Conservation (phyloP, 148 eudicot species). For the Arbutus unedo region DNA sequence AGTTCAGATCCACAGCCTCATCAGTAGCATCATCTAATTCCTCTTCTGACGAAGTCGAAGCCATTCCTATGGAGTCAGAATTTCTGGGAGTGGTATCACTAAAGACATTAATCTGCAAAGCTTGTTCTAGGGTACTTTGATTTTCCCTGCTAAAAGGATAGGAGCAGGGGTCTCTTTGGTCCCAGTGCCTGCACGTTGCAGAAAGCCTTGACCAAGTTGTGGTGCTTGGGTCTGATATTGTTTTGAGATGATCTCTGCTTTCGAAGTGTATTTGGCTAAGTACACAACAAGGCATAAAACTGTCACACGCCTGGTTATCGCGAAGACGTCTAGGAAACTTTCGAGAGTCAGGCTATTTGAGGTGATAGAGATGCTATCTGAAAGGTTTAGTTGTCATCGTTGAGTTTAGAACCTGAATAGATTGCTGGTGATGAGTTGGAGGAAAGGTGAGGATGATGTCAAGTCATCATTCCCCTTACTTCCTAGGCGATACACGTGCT, state of each 20-base stretch:
- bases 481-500: no score
- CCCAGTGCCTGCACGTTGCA: no score
- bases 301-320: conserved; percentile 27
- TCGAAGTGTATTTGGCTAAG: conserved; percentile 10
- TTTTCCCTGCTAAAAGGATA: background rate
- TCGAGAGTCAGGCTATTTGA: conserved; percentile 16
- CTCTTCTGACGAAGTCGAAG: background rate
- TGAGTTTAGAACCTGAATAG: no score
- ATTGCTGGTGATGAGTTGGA: no score
- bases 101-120: background rate
- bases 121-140: background rate
- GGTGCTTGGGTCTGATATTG: no score
- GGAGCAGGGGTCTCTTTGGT: background rate
- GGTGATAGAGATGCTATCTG: background rate
- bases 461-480: no score
- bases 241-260: conserved; percentile 14
- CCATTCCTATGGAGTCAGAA: background rate
- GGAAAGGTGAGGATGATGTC: no score
- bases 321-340: conserved; percentile 27
- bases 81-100: background rate
- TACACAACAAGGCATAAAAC: conserved; percentile 16
- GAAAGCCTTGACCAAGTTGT: no score
- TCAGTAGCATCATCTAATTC: background rate
- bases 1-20: background rate
- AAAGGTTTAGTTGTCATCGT: background rate